Base-by-base conservation (phyloP, 179 eudicot species). In the Patellifolia procumbens region DNA sequence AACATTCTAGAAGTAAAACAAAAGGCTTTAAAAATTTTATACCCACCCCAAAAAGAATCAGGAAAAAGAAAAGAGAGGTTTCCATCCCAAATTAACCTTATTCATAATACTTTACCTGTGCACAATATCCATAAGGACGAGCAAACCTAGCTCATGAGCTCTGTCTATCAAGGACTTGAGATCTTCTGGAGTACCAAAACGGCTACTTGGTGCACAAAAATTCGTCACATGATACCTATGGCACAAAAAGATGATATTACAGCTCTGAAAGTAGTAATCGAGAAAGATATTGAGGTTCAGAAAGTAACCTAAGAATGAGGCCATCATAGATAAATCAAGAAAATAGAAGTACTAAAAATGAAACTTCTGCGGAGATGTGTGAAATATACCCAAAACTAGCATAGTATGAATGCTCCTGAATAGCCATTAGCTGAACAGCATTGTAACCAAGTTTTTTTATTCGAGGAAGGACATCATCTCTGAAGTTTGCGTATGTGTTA, bases 391-490 rank as follows among this genome's bases (percentile, higher is more conserved):
- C 99, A 84, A 96, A 96, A 80, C 98, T 91, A 77, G 99, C 98
- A 80, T 96, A 96, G 79, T 96, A 96, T 32, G 99, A 88, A 81
- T 96, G 99, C 86, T 96, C 99, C 81, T 96, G 99, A 79, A 96
- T 96, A 72, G 99, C 99, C 99, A 96, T 96, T 73, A 96, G 85
- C 81, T 96, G 99, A 80, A 96, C 97, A 39, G 98, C 99, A 89
- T 96, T 93, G 79, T 96, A 96, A 56, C 99, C 99, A 42, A 96
- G 94, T 77, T 42, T 87, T 85, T 96, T 96, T 17, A 96, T 91
- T 60, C 99, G 96, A 61, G 98, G 99, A 68, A 96, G 99, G 74
- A 96, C 97, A 35, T 96, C 97, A 85, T 96, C 99, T 86, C 97
- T 89, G 80, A 96, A 96, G 83, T 87, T 91, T 63, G 96, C 91